Evolutionary conservation across 306 rosid species (phyloP).

Genomic region (Fragaria iinumae): DNA sequence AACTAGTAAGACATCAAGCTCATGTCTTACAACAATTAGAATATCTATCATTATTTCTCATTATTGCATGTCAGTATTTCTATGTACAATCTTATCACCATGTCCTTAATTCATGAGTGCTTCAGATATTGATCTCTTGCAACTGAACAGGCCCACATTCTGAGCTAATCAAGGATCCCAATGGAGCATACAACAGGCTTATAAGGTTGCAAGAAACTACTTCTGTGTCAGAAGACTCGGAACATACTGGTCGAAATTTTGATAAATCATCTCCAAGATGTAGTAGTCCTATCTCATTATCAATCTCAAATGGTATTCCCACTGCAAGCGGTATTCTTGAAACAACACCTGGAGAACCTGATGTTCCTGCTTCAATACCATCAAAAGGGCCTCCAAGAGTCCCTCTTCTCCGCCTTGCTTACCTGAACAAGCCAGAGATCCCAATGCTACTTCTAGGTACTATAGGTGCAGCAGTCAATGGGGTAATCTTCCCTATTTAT

Average conservation of each 20-base stretch:
- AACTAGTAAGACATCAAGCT: too few relatives aligned
- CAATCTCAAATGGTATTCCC: conserved; percentile 36
- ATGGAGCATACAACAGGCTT: conserved; percentile 68
- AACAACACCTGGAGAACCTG: conserved; percentile 9
- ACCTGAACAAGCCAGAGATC: conserved; percentile 79
- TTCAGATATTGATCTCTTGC: not conserved
- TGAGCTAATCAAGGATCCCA: conserved; percentile 50
- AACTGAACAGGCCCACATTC: conserved; percentile 57
- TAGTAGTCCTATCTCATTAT: conserved; percentile 43
- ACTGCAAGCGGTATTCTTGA: conserved; percentile 31
- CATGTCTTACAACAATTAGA: not conserved
- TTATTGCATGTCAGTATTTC: not conserved
- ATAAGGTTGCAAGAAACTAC: conserved; percentile 50
- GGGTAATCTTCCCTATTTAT: conserved; percentile 42
- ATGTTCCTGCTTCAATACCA: conserved; percentile 27
- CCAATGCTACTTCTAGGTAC: conserved; percentile 53
- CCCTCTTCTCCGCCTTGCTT: conserved; percentile 51
- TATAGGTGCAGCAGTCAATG: conserved; percentile 54
- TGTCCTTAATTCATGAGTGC: not conserved
- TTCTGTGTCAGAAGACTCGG: conserved; percentile 23
- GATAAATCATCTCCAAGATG: conserved; percentile 44
- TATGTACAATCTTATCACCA: not conserved
- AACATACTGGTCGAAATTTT: conserved; percentile 23
- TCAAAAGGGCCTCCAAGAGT: conserved; percentile 34
- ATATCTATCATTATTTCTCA: not conserved